phyloP scores from a whole-genome alignment of 495 filamentous ascomycete species.

The Penicillium canariense region DNA sequence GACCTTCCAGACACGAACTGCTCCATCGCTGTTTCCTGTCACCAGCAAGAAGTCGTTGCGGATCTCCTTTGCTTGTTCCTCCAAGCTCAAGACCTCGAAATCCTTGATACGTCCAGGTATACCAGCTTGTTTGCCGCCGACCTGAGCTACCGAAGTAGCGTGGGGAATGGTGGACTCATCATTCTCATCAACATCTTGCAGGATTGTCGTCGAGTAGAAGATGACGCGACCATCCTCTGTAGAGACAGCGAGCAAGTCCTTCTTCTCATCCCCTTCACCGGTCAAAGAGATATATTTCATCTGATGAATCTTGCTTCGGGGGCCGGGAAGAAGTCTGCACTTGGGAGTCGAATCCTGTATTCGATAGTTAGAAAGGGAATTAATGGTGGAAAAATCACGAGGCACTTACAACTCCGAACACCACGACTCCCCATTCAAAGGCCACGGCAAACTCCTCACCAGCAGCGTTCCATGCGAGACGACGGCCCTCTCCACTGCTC shows the following conservation, averaged over 20 bases:
- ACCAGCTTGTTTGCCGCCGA: constrained; percentile 70
- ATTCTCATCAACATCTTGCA: constrained; percentile 29
- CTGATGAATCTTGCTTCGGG: constrained; percentile 77
- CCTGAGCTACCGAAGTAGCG: constrained; percentile 64
- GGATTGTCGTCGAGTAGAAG: constrained; percentile 70
- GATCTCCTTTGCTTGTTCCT: constrained; percentile 31
- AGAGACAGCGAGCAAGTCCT: constrained; percentile 68
- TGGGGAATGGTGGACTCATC: constrained; percentile 41
- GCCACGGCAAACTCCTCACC: constrained; percentile 82
- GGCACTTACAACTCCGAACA: constrained; percentile 73
- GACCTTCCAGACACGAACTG: constrained; percentile 72
- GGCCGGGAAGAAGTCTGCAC: constrained; percentile 64
- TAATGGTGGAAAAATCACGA: not conserved
- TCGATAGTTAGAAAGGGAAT: constrained; percentile 15
- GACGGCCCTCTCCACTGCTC: constrained; percentile 77
- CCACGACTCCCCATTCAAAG: constrained; percentile 80
- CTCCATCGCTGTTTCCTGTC: constrained; percentile 79
- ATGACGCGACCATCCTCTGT: constrained; percentile 89
- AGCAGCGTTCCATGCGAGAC: constrained; percentile 73
- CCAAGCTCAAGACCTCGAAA: constrained; percentile 62
- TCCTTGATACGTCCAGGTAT: constrained; percentile 80
- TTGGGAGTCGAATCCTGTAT: constrained; percentile 70
- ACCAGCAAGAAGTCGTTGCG: constrained; percentile 55
- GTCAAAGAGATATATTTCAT: constrained; percentile 64
- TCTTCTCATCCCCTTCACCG: constrained; percentile 34